Evolutionary conservation across 2,329 filamentous ascomycete species (phyloP).

Genomic region (Paracoccidioides lutzii): DNA sequence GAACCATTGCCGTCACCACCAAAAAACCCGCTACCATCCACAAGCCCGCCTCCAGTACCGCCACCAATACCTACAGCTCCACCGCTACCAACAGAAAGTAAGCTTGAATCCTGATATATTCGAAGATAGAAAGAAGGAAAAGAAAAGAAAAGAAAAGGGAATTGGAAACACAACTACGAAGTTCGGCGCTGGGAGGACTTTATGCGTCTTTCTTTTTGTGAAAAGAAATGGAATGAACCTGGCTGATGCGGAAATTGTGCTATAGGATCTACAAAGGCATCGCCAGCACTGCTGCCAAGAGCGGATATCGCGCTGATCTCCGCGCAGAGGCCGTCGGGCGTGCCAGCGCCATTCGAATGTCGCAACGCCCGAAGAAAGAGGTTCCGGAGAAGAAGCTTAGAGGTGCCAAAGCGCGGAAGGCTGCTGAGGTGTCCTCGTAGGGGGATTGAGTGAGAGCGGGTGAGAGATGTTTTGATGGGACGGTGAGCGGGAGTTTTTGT

Average conservation of each 20-base stretch:
- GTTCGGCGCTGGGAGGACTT: background rate
- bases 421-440: conserved; percentile 25
- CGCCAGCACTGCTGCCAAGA: conserved; percentile 69
- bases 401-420: conserved; percentile 66
- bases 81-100: conserved; percentile 70
- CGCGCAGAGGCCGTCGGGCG: conserved; percentile 69
- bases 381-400: conserved; percentile 60
- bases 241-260: background rate
- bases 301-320: conserved; percentile 71
- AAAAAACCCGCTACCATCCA: conserved; percentile 66
- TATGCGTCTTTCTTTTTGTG: background rate
- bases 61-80: conserved; percentile 56
- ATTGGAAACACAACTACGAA: background rate
- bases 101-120: conserved; percentile 24
- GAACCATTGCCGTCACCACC: conserved; percentile 65
- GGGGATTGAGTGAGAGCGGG: background rate
- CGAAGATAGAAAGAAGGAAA: background rate
- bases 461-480: conserved; percentile 6
- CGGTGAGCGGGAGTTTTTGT: conserved; percentile 10
- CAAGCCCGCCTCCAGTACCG: conserved; percentile 57
- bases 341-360: conserved; percentile 69
- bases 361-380: conserved; percentile 68
- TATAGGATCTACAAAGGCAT: conserved; percentile 76
- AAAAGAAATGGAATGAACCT: background rate
- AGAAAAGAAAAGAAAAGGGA: background rate